phyloP scores from a whole-genome alignment of 495 filamentous ascomycete species.

The Umbilicaria muhlenbergii region DNA sequence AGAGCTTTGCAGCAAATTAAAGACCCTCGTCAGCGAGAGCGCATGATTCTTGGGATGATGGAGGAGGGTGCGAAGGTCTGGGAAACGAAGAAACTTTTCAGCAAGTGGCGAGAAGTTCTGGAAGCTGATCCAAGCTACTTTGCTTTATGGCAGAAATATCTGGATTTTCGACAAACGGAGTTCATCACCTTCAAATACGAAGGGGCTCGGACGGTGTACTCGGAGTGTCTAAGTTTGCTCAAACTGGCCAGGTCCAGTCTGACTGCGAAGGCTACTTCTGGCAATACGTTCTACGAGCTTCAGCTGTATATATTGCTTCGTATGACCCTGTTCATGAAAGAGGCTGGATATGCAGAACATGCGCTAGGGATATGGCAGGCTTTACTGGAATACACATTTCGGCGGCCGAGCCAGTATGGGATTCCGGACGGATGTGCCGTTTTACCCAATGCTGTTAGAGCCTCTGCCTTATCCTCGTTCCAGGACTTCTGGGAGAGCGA shows the following conservation, averaged over 20 bases:
- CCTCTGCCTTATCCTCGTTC: constrained; percentile 30
- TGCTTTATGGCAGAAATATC: constrained; percentile 54
- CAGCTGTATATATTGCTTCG: constrained; percentile 62
- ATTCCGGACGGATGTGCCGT: not conserved
- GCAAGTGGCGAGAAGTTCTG: constrained; percentile 48
- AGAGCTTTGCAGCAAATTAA: constrained; percentile 49
- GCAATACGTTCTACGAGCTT: constrained; percentile 23
- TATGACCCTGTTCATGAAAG: constrained; percentile 52
- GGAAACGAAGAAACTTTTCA: constrained; percentile 44
- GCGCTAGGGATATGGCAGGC: constrained; percentile 74
- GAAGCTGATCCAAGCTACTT: constrained; percentile 40
- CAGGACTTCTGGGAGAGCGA: constrained; percentile 79
- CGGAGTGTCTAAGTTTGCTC: constrained; percentile 37
- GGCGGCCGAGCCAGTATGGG: constrained; percentile 25
- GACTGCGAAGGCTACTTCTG: constrained; percentile 9
- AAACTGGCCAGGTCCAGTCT: constrained; percentile 16
- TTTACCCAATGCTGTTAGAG: constrained; percentile 11
- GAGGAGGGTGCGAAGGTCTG: constrained; percentile 56
- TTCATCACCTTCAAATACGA: constrained; percentile 56
- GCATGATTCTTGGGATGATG: constrained; percentile 50
- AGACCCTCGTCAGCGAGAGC: constrained; percentile 28
- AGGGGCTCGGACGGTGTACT: constrained; percentile 37
- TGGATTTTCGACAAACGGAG: constrained; percentile 60
- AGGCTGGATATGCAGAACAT: constrained; percentile 69
- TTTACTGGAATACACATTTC: constrained; percentile 58